Base-by-base conservation (phyloP, 139 green algal genomes). In the Chlorella sorokiniana region DNA sequence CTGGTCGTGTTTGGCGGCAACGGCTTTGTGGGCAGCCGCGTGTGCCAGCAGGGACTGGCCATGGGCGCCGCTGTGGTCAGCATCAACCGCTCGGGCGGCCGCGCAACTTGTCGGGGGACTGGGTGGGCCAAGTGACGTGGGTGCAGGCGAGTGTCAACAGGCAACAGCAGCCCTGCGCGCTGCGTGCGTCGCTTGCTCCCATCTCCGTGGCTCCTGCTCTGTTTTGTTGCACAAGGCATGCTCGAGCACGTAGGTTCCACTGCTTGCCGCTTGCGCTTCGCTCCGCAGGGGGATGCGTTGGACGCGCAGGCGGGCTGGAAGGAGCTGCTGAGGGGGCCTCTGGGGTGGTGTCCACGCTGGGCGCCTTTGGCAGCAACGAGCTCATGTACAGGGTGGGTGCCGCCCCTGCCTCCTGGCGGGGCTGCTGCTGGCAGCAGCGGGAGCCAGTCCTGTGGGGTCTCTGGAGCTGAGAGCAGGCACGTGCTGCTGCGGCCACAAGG, bases 1-100 rank as follows among this genome's bases (percentile, higher is more conserved):
- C 52, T 79, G 51, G 74, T 98, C 9, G 93, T 98, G 20, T 96
- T 98, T 88, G 95, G 95, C 31, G 95, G 95, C 51, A 93, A 89
- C 45, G 95, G 95, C 68, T 98, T 95, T 82, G 95, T 98, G 27
- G 95, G 95, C 68, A 94, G 81, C 73, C 81, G 89, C 25, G 88
- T 98, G 23, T 95, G 91, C 79, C 69, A 95, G 63, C 88, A 93
- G 42, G 95, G 89, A 0, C 62, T 96, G 0, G 84, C 84, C 9
- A 88, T 84, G 2, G 95, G 95, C 1, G 72, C 94, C 23, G 63
- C 85, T 11, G 94, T 98, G 11, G 75, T 94, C 10, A 89, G 83
- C 45, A 80, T 98, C 67, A 97, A 89, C 80, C 84, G 90, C 18
- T 92, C 84, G 61, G 95, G 80, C 74, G 61, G 51, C 88, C 87